phyloP scores from a whole-genome alignment of 805 yeast species.

The Priceomyces medius region DNA sequence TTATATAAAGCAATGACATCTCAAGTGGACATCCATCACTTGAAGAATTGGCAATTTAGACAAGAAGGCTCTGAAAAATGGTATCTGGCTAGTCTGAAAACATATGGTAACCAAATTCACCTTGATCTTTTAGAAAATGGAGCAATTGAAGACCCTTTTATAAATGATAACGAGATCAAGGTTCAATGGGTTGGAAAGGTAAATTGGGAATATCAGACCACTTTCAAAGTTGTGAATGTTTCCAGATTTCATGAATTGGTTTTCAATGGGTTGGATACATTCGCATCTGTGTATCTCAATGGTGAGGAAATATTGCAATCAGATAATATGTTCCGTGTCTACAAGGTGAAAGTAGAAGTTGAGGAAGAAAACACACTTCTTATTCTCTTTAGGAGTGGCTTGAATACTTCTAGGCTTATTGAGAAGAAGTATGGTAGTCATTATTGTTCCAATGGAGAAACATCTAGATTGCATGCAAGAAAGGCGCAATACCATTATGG shows the following conservation, averaged over 20 bases:
- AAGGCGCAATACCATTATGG: conserved; percentile 57
- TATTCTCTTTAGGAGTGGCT: conserved; percentile 40
- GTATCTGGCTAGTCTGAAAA: conserved; percentile 6
- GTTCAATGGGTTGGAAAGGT: conserved; percentile 52
- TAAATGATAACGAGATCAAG: conserved; percentile 39
- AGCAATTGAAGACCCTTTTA: conserved; percentile 46
- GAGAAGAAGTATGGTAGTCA: conserved; percentile 28
- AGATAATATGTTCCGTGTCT: conserved; percentile 44
- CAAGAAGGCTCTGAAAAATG: conserved; percentile 4
- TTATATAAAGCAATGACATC: too few relatives aligned
- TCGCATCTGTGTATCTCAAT: conserved; percentile 41
- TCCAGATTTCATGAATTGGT: conserved; percentile 22
- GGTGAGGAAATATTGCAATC: conserved; percentile 31
- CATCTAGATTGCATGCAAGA: conserved; percentile 43
- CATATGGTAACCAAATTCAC: conserved; percentile 29
- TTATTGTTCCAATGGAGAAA: conserved; percentile 42
- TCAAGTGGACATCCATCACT: background rate
- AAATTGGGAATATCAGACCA: conserved; percentile 48
- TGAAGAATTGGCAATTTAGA: conserved; percentile 5
- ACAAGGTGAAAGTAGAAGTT: conserved; percentile 26
- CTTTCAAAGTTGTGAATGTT: conserved; percentile 10
- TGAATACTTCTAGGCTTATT: conserved; percentile 29
- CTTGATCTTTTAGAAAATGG: conserved; percentile 39
- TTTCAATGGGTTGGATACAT: conserved; percentile 47
- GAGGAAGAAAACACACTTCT: conserved; percentile 27